These are phyloP conservation scores for Tolypocladium tropicale DNA, from an alignment of 2,329 filamentous ascomycete genomes.

Conservation along the genomic window DNA sequence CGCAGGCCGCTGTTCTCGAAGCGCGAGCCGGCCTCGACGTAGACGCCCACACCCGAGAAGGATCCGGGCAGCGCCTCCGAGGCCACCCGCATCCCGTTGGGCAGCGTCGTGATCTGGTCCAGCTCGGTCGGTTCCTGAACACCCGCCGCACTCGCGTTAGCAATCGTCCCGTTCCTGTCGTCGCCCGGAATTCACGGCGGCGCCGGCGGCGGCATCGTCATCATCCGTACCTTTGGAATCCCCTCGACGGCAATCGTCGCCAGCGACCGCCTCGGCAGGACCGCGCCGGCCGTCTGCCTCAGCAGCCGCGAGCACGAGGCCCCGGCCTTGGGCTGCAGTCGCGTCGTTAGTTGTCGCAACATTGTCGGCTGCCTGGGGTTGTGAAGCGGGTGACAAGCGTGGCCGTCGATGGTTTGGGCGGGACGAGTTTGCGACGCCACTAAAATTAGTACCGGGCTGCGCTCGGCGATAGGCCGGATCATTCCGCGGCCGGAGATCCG, in stretches of 20 bases:
- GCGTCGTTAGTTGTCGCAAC: conserved; percentile 24
- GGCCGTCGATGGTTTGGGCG: not conserved
- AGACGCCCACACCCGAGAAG: conserved; percentile 91
- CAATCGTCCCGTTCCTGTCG: too few species aligned
- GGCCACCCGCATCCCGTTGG: conserved; percentile 89
- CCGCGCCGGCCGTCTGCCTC: conserved; percentile 11
- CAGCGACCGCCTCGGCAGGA: conserved; percentile 15
- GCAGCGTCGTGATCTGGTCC: conserved; percentile 75
- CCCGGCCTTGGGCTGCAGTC: conserved; percentile 17
- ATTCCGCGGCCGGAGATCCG: conserved; percentile 8
- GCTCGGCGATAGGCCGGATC: conserved; percentile 13
- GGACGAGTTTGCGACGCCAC: not conserved
- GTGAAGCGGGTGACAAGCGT: not conserved
- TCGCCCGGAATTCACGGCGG: too few species aligned
- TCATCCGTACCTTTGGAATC: conserved; percentile 22
- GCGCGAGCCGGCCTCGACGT: conserved; percentile 88
- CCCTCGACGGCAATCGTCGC: conserved; percentile 24
- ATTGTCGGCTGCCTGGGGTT: conserved; percentile 10
- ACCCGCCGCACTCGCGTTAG: not conserved
- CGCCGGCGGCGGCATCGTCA: too few species aligned
- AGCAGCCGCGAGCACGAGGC: conserved; percentile 14
- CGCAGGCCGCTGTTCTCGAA: conserved; percentile 81
- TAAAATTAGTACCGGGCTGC: not conserved
- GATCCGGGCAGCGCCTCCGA: conserved; percentile 90
- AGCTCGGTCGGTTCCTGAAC: conserved; percentile 69